phyloP scores from a whole-genome alignment of 2,329 filamentous ascomycete genomes.

The Hysterium pulicare region DNA sequence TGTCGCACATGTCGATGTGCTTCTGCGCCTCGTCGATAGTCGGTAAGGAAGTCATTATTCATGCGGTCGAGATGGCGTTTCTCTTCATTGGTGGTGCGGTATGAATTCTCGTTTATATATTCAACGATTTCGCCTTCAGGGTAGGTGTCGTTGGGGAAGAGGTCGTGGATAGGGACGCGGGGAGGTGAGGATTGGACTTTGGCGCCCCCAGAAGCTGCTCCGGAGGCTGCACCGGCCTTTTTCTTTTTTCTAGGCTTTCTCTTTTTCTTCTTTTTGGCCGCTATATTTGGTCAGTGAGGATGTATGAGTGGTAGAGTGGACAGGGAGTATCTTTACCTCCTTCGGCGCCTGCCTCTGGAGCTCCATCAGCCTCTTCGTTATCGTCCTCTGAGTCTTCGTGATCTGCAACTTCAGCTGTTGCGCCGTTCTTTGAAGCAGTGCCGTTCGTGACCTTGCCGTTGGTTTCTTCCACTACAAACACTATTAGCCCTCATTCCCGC shows the following conservation, averaged over 20 bases:
- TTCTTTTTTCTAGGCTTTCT: slow-evolving; percentile 74
- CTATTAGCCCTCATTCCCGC: neutral
- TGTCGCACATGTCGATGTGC: slow-evolving; percentile 84
- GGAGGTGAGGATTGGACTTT: slow-evolving; percentile 76
- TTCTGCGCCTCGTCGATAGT: slow-evolving; percentile 83
- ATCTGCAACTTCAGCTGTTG: slow-evolving; percentile 46
- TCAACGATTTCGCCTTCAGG: slow-evolving; percentile 76
- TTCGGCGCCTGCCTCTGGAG: slow-evolving; percentile 33
- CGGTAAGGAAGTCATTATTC: slow-evolving; percentile 73
- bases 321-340: slow-evolving; percentile 9
- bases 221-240: slow-evolving; percentile 45
- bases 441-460: slow-evolving; percentile 30
- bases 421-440: slow-evolving; percentile 28
- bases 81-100: slow-evolving; percentile 79
- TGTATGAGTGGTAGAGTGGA: neutral
- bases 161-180: slow-evolving; percentile 66
- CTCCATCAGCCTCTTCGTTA: slow-evolving; percentile 50
- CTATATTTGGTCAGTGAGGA: slow-evolving; percentile 9
- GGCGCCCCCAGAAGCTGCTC: no score
- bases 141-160: slow-evolving; percentile 71
- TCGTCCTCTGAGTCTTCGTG: slow-evolving; percentile 56
- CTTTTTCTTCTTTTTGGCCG: slow-evolving; percentile 77
- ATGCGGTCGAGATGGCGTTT: slow-evolving; percentile 78
- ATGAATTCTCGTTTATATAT: slow-evolving; percentile 73
- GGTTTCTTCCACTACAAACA: slow-evolving; percentile 32